These are phyloP conservation scores for Ananas comosus DNA, from an alignment of 176 grass and related monocot species.

Conservation along the genomic window DNA sequence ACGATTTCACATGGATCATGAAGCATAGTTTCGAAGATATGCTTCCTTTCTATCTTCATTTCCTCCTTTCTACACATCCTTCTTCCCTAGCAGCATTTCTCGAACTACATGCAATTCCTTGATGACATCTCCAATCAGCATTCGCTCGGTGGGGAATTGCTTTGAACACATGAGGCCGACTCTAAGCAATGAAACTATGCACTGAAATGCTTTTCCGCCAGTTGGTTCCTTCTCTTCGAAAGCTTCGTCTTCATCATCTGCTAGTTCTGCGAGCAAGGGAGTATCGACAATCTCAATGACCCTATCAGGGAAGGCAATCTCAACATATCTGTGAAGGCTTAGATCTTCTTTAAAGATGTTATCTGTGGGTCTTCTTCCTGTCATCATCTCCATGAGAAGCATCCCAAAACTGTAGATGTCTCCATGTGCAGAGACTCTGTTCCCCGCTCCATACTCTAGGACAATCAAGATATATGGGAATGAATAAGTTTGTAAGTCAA, in stretches of 20 bases:
- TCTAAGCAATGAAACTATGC: slow-evolving; percentile 12
- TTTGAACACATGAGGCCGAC: slow-evolving; percentile 24
- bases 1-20: too few relatives aligned
- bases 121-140: slow-evolving; percentile 10
- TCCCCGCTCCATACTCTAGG: slow-evolving; percentile 31
- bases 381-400: slow-evolving; percentile 31
- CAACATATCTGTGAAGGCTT: slow-evolving; percentile 16
- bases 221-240: background rate
- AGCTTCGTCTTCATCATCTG: slow-evolving; percentile 3
- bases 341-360: background rate
- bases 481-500: too few relatives aligned
- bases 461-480: background rate
- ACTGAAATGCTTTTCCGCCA: background rate
- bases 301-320: background rate
- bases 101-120: slow-evolving; percentile 18
- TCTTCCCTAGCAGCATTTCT: background rate
- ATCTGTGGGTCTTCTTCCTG: slow-evolving; percentile 17
- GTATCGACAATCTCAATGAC: slow-evolving; percentile 12
- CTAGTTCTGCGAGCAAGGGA: background rate
- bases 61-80: background rate
- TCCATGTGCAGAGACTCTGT: slow-evolving; percentile 18
- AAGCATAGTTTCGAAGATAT: too few relatives aligned
- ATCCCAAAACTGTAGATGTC: slow-evolving; percentile 42
- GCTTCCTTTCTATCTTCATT: background rate
- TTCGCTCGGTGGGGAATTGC: slow-evolving; percentile 10